Percentiles rank a stretch among this genome's conserved stretches.
Conservation (phyloP, 2,329 filamentous ascomycete genomes). For the Elsinoe necatrix region DNA sequence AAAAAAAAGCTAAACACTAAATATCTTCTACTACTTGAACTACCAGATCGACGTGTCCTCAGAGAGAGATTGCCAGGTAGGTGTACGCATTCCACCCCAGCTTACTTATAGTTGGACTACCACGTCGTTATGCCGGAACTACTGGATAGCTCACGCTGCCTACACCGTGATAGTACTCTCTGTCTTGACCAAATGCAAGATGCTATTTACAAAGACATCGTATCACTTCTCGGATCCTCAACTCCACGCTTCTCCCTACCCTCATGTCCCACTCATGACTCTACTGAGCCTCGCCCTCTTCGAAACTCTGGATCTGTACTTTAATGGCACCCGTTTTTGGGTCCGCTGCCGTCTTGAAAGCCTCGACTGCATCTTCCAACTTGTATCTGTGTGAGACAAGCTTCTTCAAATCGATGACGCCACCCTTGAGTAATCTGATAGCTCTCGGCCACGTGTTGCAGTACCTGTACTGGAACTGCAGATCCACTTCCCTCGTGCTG, state of each 20-base stretch:
- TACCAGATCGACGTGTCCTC: too few relatives aligned
- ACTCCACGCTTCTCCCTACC: not conserved
- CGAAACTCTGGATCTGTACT: conserved; percentile 75
- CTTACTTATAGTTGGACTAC: too few relatives aligned
- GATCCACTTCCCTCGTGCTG: conserved; percentile 82
- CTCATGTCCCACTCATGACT: not conserved
- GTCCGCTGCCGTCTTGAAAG: conserved; percentile 81
- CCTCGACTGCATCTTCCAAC: conserved; percentile 78
- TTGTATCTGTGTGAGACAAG: conserved; percentile 82
- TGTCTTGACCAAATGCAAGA: not conserved
- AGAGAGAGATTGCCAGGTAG: too few relatives aligned
- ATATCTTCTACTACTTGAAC: too few relatives aligned
- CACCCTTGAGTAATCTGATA: conserved; percentile 77
- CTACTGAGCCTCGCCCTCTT: conserved; percentile 27
- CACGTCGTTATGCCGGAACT: too few relatives aligned
- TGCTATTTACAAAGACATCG: not conserved
- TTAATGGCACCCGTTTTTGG: conserved; percentile 94
- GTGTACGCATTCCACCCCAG: too few relatives aligned
- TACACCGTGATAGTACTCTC: too few relatives aligned
- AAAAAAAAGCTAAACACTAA: too few relatives aligned
- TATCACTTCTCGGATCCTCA: not conserved
- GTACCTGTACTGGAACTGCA: conserved; percentile 96
- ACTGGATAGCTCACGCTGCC: too few relatives aligned
- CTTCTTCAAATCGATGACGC: conserved; percentile 69
- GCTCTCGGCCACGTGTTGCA: conserved; percentile 92